Evolutionary conservation across 2,329 filamentous ascomycete genomes (phyloP).

Genomic region (Orbilia blumenaviensis): DNA sequence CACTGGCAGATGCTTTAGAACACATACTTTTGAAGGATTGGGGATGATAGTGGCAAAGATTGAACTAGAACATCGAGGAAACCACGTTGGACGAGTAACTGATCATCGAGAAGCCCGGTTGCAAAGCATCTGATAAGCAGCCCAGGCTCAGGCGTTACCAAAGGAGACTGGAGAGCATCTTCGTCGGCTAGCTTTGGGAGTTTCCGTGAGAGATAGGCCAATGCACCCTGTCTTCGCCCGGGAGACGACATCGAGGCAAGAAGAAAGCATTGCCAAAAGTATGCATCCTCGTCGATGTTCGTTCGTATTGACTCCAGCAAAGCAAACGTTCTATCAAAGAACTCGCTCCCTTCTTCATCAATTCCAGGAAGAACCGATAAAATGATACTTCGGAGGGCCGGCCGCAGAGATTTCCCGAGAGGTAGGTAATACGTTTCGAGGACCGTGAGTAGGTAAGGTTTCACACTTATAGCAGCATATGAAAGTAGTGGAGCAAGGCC

Average conservation of each 20-base stretch:
- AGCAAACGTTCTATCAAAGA: conserved; percentile 86
- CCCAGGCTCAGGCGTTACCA: conserved; percentile 88
- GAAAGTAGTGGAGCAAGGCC: conserved; percentile 88
- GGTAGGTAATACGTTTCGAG: conserved; percentile 81
- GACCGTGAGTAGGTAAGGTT: conserved; percentile 83
- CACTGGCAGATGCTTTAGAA: background rate
- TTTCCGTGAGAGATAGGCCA: conserved; percentile 83
- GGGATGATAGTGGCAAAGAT: conserved; percentile 84
- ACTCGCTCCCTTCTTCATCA: conserved; percentile 95
- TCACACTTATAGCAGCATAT: conserved; percentile 91
- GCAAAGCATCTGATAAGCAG: conserved; percentile 90
- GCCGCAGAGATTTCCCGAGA: conserved; percentile 76
- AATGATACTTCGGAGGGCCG: conserved; percentile 88
- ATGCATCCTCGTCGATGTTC: conserved; percentile 69
- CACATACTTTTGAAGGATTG: conserved; percentile 78
- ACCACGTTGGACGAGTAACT: conserved; percentile 89
- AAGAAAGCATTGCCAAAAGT: conserved; percentile 99
- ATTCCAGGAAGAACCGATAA: conserved; percentile 88
- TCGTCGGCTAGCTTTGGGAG: conserved; percentile 73
- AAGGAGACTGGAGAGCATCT: conserved; percentile 67
- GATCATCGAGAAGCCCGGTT: conserved; percentile 84
- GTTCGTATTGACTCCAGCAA: conserved; percentile 76
- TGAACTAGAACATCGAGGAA: conserved; percentile 93
- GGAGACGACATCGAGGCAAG: conserved; percentile 89
- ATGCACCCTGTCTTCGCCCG: conserved; percentile 81